Conservation (phyloP, 83 land plant genomes). For the Picea abies region DNA sequence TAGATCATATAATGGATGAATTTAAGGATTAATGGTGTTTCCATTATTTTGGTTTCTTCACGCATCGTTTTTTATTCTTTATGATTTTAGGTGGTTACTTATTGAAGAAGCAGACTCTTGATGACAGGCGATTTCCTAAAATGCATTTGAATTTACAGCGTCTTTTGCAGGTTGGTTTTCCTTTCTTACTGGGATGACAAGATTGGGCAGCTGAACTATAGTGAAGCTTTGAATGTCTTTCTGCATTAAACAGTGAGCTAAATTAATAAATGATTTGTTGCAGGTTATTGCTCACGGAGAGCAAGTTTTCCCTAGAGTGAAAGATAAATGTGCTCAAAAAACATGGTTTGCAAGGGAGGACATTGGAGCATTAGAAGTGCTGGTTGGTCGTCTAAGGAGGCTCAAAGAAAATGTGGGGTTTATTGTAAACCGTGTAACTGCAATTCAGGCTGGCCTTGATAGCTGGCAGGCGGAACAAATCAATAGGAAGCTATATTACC, state of each 20-base stretch:
- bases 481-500: slow-evolving; percentile 81
- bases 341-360: slow-evolving; percentile 74
- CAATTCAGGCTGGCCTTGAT: slow-evolving; percentile 91
- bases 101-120: slow-evolving; percentile 80
- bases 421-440: slow-evolving; percentile 78
- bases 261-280: not conserved
- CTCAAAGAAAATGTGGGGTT: slow-evolving; percentile 94
- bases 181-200: not conserved
- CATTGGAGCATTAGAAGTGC: slow-evolving; percentile 55
- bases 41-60: not conserved
- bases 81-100: slow-evolving; percentile 67
- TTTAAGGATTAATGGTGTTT: not conserved
- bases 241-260: not conserved
- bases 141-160: slow-evolving; percentile 88
- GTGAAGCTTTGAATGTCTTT: not conserved
- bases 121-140: slow-evolving; percentile 83
- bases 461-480: slow-evolving; percentile 98
- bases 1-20: not conserved
- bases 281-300: slow-evolving; percentile 91
- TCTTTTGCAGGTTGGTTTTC: slow-evolving; percentile 65
- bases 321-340: slow-evolving; percentile 70
- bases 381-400: slow-evolving; percentile 71
- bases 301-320: slow-evolving; percentile 90
- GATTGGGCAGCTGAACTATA: not conserved
- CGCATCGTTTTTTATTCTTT: not conserved